Conservation (phyloP, 371 early-diverging fungal species). For the Rhizomucor pusillus region DNA sequence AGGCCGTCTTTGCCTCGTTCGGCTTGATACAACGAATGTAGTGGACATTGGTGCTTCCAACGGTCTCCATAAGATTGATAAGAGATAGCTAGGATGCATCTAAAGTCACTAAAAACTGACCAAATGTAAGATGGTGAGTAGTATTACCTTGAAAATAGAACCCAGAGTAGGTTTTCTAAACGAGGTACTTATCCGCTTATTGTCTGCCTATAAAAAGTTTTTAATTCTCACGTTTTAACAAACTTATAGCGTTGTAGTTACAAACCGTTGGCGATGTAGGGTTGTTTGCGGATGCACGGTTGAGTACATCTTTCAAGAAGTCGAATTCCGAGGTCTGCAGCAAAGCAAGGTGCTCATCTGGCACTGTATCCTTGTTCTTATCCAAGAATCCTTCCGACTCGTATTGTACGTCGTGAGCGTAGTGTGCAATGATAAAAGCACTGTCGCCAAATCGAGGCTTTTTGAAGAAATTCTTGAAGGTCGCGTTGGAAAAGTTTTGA, state of each 20-base stretch:
- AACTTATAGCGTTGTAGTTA: neutral
- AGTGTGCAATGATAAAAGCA: constrained; percentile 89
- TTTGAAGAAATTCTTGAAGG: constrained; percentile 73
- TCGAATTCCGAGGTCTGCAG: constrained; percentile 67
- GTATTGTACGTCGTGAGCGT: constrained; percentile 91
- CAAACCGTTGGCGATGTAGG: constrained; percentile 31
- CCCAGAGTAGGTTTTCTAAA: constrained; percentile 85
- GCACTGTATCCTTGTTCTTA: constrained; percentile 98
- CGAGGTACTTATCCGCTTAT: constrained; percentile 51
- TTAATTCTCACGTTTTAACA: neutral
- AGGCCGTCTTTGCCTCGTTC: constrained; percentile 87
- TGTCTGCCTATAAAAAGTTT: constrained; percentile 12
- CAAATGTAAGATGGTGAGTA: neutral
- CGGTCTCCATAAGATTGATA: constrained; percentile 89
- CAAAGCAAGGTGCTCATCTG: constrained; percentile 85
- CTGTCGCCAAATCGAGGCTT: constrained; percentile 86
- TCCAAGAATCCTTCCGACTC: constrained; percentile 93
- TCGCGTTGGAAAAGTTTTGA: constrained; percentile 66
- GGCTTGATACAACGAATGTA: constrained; percentile 99
- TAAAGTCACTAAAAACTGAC: neutral
- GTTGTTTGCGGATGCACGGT: constrained; percentile 42
- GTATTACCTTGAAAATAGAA: constrained; percentile 70
- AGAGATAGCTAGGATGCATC: constrained; percentile 59
- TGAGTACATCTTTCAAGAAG: constrained; percentile 75
- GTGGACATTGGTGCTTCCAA: constrained; percentile 87